These are phyloP conservation scores for Podila horticola DNA, from an alignment of 192 early-diverging fungal genomes.

Conservation along the genomic window DNA sequence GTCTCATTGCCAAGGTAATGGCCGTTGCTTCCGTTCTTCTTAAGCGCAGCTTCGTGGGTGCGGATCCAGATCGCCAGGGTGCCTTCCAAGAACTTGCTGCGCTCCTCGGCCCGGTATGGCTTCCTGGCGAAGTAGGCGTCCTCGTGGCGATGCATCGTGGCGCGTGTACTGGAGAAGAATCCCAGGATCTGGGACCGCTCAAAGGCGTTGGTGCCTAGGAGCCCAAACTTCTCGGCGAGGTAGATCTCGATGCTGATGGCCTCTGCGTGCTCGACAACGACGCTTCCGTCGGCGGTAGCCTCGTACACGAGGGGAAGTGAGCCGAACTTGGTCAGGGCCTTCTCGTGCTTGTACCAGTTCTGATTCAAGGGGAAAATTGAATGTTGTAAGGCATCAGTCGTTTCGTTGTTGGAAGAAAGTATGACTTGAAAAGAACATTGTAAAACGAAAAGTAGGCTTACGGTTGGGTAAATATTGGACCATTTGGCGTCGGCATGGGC, in stretches of 20 bases:
- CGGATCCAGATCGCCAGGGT: constrained; percentile 21
- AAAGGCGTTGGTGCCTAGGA: constrained; percentile 24
- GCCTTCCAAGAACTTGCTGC: constrained; percentile 1
- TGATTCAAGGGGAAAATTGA: neutral
- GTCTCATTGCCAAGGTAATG: constrained; percentile 59
- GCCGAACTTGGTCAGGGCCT: constrained; percentile 47
- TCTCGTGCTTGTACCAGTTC: constrained; percentile 48
- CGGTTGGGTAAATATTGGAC: constrained; percentile 26
- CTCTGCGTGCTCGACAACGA: constrained; percentile 47
- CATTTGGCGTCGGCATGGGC: constrained; percentile 49
- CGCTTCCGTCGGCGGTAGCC: constrained; percentile 9
- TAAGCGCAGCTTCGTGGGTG: neutral
- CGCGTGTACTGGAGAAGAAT: constrained; percentile 5
- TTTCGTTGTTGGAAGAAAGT: neutral
- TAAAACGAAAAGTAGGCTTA: neutral
- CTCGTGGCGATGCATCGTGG: constrained; percentile 1
- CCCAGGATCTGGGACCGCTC: constrained; percentile 21
- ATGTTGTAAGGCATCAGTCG: neutral
- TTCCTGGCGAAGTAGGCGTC: constrained; percentile 1
- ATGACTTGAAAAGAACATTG: neutral
- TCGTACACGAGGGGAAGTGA: constrained; percentile 56
- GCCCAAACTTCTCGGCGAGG: constrained; percentile 44
- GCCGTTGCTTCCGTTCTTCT: constrained; percentile 31
- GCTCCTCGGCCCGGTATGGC: constrained; percentile 2
- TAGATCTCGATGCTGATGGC: constrained; percentile 52